phyloP scores from a whole-genome alignment of 768 basidiomycete genomes.

The Kwoniella bestiolae region DNA sequence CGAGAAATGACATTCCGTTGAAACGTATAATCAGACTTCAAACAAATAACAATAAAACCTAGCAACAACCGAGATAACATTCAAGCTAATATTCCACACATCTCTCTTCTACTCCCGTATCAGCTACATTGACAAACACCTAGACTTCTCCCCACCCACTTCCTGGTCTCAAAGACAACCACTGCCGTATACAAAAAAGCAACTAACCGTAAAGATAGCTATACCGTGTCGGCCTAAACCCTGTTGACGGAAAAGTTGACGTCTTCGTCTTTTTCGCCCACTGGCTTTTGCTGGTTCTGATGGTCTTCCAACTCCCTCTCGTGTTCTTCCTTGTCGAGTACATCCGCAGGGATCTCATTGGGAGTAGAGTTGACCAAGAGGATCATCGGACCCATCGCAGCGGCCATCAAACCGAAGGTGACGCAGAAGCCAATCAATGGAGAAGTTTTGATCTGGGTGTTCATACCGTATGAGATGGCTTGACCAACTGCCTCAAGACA shows the following conservation, averaged over 20 bases:
- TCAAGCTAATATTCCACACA: no score
- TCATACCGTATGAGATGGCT: constrained; percentile 33
- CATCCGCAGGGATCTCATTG: constrained; percentile 24
- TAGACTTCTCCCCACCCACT: no score
- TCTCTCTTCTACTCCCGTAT: no score
- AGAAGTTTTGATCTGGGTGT: constrained; percentile 22
- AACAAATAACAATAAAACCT: no score
- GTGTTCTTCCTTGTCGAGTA: constrained; percentile 14
- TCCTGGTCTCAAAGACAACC: no score
- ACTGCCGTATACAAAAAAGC: not conserved
- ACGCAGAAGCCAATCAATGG: constrained; percentile 28
- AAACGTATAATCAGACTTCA: no score
- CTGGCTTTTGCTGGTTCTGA: constrained; percentile 1
- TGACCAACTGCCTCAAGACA: constrained; percentile 44
- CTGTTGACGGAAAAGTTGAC: not conserved
- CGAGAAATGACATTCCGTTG: no score
- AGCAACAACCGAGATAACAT: no score
- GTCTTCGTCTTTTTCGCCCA: constrained; percentile 8
- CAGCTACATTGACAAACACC: no score
- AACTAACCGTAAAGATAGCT: not conserved
- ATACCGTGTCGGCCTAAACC: not conserved
- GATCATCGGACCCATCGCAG: constrained; percentile 16
- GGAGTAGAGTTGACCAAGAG: constrained; percentile 26
- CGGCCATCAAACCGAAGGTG: constrained; percentile 25
- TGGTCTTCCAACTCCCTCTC: constrained; percentile 3